These are phyloP conservation scores for Monosporascus sp. DNA, from an alignment of 2,329 filamentous ascomycete species.

Conservation along the genomic window DNA sequence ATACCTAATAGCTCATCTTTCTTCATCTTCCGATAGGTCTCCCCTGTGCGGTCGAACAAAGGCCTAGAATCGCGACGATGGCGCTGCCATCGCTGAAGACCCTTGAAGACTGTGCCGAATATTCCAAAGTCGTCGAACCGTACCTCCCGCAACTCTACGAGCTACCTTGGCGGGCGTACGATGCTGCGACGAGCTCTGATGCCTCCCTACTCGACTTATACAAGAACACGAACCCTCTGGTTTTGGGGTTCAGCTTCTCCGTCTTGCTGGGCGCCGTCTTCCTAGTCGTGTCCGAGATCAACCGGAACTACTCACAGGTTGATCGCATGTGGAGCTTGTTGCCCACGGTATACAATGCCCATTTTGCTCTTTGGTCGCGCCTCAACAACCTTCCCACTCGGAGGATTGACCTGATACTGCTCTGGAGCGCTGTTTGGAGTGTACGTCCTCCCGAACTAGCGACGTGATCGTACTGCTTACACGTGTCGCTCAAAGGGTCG, in stretches of 20 bases:
- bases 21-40: too few species aligned
- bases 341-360: slow-evolving; percentile 78
- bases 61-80: slow-evolving; percentile 38
- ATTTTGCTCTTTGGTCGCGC: slow-evolving; percentile 80
- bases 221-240: slow-evolving; percentile 76
- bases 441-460: slow-evolving; percentile 41
- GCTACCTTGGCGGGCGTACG: slow-evolving; percentile 61
- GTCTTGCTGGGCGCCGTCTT: slow-evolving; percentile 67
- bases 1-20: too few species aligned
- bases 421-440: slow-evolving; percentile 73
- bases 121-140: slow-evolving; percentile 66
- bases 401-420: slow-evolving; percentile 66
- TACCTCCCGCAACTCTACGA: slow-evolving; percentile 65
- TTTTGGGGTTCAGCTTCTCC: slow-evolving; percentile 68
- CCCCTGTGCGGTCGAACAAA: background rate
- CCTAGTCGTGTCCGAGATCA: slow-evolving; percentile 74
- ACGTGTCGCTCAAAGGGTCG: slow-evolving; percentile 47
- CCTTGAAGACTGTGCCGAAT: slow-evolving; percentile 72
- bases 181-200: slow-evolving; percentile 54
- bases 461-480: background rate
- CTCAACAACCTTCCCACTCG: slow-evolving; percentile 64
- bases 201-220: slow-evolving; percentile 65
- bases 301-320: slow-evolving; percentile 94
- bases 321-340: slow-evolving; percentile 89
- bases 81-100: slow-evolving; percentile 66